Evolutionary conservation across 2,329 filamentous ascomycete genomes (phyloP).

Genomic region (Madurella mycetomatis): DNA sequence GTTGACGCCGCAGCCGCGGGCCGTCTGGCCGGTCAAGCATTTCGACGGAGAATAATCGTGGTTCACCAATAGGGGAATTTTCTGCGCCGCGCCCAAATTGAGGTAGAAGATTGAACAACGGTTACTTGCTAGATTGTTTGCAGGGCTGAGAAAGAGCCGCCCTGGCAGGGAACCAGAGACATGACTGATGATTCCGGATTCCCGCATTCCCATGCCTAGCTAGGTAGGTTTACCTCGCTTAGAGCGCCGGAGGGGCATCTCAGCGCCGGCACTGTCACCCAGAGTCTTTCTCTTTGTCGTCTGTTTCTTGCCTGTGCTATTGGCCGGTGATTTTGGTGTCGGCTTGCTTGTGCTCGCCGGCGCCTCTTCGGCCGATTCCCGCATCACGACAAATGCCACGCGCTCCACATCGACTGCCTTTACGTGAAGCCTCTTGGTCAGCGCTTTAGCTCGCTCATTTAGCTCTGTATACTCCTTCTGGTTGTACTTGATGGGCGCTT

Average conservation of each 20-base stretch:
- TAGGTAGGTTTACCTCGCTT: slow-evolving; percentile 26
- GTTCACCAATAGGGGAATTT: slow-evolving; percentile 26
- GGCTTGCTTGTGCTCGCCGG: slow-evolving; percentile 2
- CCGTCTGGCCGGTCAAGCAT: slow-evolving; percentile 19
- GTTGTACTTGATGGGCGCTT: slow-evolving; percentile 61
- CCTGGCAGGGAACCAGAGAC: slow-evolving; percentile 7
- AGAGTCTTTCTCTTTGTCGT: slow-evolving; percentile 21
- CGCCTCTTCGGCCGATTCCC: slow-evolving; percentile 23
- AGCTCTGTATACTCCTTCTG: slow-evolving; percentile 63
- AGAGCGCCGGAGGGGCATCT: slow-evolving; percentile 19
- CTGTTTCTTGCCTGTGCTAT: slow-evolving; percentile 8
- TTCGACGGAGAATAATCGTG: slow-evolving; percentile 22
- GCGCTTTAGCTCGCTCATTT: slow-evolving; percentile 36
- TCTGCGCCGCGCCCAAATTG: slow-evolving; percentile 3
- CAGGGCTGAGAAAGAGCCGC: slow-evolving; percentile 23
- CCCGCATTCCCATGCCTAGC: slow-evolving; percentile 7
- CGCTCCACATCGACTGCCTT: slow-evolving; percentile 62
- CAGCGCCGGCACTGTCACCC: slow-evolving; percentile 16
- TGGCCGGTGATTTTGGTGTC: slow-evolving; percentile 11
- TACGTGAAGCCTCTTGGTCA: slow-evolving; percentile 49
- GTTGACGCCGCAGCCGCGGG: slow-evolving; percentile 19
- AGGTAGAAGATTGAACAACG: background rate
- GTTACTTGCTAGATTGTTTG: slow-evolving; percentile 11
- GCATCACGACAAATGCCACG: slow-evolving; percentile 66
- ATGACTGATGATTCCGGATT: slow-evolving; percentile 19